Base-by-base conservation (phyloP, 2,329 filamentous ascomycete species). In the Phialocephala sp. region DNA sequence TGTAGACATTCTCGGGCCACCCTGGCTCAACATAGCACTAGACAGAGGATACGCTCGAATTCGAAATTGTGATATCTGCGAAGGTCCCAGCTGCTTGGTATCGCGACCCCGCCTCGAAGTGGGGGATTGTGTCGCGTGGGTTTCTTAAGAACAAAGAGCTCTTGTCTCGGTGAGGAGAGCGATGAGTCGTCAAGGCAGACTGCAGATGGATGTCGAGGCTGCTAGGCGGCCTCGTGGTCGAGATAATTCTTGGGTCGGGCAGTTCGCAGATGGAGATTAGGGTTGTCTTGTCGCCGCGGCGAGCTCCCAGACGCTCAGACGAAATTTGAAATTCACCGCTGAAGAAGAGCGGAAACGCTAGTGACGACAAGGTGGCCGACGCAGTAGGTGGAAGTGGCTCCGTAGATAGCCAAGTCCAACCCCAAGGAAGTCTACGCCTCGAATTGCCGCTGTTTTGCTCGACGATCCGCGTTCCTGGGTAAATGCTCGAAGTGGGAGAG, bases 1-100 rank as follows among this genome's bases (percentile, higher is more conserved):
- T 73, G 82, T 79, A 56, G 69, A 58, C 72, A 73, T 74, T 66
- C 63, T 69, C 18, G 69, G 45, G 47, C 64, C 8, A 24, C 64
- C 65, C 56, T 72, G 70, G 60, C 69, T 70, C 45, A 72, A 52
- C 68, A 73, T 71, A 4, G 24, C 57, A 14, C 27, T 14, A 36
- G 45, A 32, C 35, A 18, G 43, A 22, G 32, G 15, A 18, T 36
- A 15, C 32, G 41, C 20, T 63, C 47, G 60, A 52, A 35, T 60
- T 60, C 20, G 50, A 62, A 35, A 60, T 43, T 64, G 20, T 61
- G 63, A 35, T n/a, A 43, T 56, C 20, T 60, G 50, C 52, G 56
- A 32, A 32, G 57, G 64, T 47, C 61, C 59, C 54, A 52, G 50
- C 27, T 58, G 52, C 32, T 56, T 36, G 52, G 37, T 60, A 55